Base-by-base conservation (phyloP, 345 rosid genomes). In the Melastoma malabathricum region DNA sequence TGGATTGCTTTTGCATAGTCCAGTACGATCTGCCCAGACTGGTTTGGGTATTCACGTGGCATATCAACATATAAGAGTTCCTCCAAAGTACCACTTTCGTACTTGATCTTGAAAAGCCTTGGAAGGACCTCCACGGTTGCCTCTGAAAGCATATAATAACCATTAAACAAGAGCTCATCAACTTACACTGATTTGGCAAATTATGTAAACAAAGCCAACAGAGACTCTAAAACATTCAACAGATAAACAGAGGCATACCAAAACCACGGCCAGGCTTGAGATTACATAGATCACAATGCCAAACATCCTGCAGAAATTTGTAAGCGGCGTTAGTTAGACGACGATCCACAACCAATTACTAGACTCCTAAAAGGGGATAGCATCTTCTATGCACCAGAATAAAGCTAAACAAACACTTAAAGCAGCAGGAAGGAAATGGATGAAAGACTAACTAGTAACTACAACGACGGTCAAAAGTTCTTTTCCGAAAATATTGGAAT, bases 211-310 rank as follows among this genome's bases (percentile, higher is more conserved):
- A 31, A 41, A 55, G 39, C 18, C 38, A 15, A 43, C 23, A 15
- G 15, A 29, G n/a, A 44, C 8, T 8, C 58, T 23, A 19, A 15
- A 15, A 55, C 4, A 55, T 18, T 34, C 9, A 10, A 31, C 10
- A 18, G 15, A 44, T 47, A 46, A 20, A 12, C 9, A 29, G 31
- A 27, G 44, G 38, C 93, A 47, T 81, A 92, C 98, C 98, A 69
- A 92, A 87, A 46, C 98, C 98, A 64, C 98, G 89, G 51, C 98
- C 98, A 16, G 98, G 97, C 78, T 83, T 87, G 57, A 88, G 80
- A 65, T 81, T 87, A 65, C 98, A 92, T 62, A 92, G 87, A 65
- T 87, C 98, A 71, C 97, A 92, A 67, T 87, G 97, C 98, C 98
- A 92, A 59, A 78, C 90, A 64, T 87, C 98, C 97, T 92, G 84